Percentiles rank a stretch among this genome's conserved stretches.
Conservation (phyloP, 1,139 yeast species). For the Eremothecium sinecaudum region DNA sequence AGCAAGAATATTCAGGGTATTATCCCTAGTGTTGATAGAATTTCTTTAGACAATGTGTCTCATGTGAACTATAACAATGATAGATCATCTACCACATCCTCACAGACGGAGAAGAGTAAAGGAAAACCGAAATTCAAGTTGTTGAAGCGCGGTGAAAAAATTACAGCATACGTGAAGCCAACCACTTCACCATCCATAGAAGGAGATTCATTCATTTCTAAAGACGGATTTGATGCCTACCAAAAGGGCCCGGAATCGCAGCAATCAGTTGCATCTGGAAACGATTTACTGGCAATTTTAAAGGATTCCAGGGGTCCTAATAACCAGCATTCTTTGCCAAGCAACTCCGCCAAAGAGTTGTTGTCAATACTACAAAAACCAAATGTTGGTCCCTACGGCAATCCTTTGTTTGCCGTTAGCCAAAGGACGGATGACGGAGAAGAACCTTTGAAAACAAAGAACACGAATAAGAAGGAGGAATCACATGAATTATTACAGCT, state of each 20-base stretch:
- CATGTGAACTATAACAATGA: background rate
- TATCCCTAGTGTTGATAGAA: background rate
- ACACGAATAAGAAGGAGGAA: background rate
- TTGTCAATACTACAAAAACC: background rate
- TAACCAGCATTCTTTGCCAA: background rate
- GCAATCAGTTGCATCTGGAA: background rate
- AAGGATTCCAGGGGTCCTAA: background rate
- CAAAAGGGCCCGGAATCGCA: constrained; percentile 2
- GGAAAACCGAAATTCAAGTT: constrained; percentile 27
- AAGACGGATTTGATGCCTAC: background rate
- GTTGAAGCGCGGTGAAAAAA: constrained; percentile 31
- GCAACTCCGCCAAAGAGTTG: background rate
- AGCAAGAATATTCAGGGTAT: constrained; percentile 34
- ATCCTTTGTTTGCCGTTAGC: constrained; percentile 1
- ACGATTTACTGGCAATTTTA: constrained; percentile 1
- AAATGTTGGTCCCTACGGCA: background rate
- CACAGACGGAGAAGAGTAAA: constrained; percentile 4
- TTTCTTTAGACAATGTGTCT: background rate
- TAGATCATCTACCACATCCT: background rate
- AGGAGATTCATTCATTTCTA: background rate
- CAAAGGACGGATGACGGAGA: background rate
- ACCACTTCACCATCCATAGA: background rate
- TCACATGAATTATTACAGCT: constrained; percentile 6
- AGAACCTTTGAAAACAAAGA: background rate
- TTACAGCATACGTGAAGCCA: constrained; percentile 7